Percentiles rank a stretch among this genome's conserved stretches.
Conservation (phyloP, 768 basidiomycete species). For the Rhizopogon vulgaris region DNA sequence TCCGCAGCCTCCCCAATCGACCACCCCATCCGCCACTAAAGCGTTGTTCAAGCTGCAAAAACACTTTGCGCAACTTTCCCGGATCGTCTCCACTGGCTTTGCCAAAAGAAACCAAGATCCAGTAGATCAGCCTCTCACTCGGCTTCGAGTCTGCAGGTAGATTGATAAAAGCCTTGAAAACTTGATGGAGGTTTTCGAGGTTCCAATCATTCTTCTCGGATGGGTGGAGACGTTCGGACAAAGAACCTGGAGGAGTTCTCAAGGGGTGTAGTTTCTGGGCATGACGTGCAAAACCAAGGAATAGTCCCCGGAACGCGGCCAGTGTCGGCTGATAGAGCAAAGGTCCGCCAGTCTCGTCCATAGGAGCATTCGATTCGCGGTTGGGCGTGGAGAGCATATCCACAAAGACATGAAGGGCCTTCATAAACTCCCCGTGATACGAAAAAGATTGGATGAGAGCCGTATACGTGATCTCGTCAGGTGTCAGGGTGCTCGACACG, state of each 20-base stretch:
- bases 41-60: constrained; percentile 47
- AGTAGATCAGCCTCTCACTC: constrained; percentile 47
- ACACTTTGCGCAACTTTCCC: constrained; percentile 47
- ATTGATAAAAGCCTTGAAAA: constrained; percentile 61
- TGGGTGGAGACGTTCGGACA: constrained; percentile 1
- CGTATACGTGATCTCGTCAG: constrained; percentile 65
- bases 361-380: constrained; percentile 28
- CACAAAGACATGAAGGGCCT: constrained; percentile 50
- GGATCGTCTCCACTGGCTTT: constrained; percentile 51
- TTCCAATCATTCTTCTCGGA: constrained; percentile 40
- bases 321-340: constrained; percentile 37
- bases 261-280: constrained; percentile 27
- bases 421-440: constrained; percentile 60
- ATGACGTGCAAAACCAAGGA: constrained; percentile 68
- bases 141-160: constrained; percentile 41
- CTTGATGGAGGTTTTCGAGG: constrained; percentile 42
- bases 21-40: constrained; percentile 45
- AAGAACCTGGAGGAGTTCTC: constrained; percentile 10
- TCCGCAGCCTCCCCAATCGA: constrained; percentile 37
- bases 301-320: constrained; percentile 62
- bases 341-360: constrained; percentile 20
- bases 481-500: constrained; percentile 37
- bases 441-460: constrained; percentile 63
- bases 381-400: constrained; percentile 58
- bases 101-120: constrained; percentile 62